A percentile compares a stretch with the other conserved stretches of the same genome.
These are phyloP conservation scores for Apiotrichum veenhuisii DNA, from an alignment of 1,284 basidiomycete species.

Conservation along the genomic window DNA sequence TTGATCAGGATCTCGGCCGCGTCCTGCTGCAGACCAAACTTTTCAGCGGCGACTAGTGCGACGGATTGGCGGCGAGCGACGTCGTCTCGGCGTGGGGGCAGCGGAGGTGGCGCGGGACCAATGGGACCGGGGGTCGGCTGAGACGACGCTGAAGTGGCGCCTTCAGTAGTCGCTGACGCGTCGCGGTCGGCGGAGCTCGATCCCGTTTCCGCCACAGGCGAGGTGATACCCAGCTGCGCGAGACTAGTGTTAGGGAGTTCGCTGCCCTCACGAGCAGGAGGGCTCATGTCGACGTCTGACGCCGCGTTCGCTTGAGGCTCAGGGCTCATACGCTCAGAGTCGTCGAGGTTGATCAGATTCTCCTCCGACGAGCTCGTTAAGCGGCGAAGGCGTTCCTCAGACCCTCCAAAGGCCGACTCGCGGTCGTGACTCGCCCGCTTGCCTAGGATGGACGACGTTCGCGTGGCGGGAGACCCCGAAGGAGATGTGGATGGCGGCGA, in stretches of 20 bases:
- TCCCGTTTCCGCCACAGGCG: conserved; percentile 1
- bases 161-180: neutral
- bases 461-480: neutral
- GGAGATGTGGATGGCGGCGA: conserved; percentile 8
- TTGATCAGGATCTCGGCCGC: conserved; percentile 99
- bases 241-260: conserved; percentile 7
- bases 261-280: conserved; percentile 8
- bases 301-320: neutral
- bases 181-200: neutral
- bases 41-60: conserved; percentile 21
- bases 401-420: conserved; percentile 32
- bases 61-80: conserved; percentile 9
- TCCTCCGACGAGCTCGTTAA: neutral
- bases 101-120: conserved; percentile 4
- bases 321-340: neutral
- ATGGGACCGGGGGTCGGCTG: conserved; percentile 1
- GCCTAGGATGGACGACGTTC: conserved; percentile 29
- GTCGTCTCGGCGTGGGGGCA: conserved; percentile 7
- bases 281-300: conserved; percentile 6
- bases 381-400: conserved; percentile 19
- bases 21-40: conserved; percentile 84
- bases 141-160: neutral
- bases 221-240: conserved; percentile 14
- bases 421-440: conserved; percentile 43
- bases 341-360: conserved; percentile 16